Evolutionary conservation across 1,284 basidiomycete species (phyloP).

Genomic region (Apiotrichum brassicae): DNA sequence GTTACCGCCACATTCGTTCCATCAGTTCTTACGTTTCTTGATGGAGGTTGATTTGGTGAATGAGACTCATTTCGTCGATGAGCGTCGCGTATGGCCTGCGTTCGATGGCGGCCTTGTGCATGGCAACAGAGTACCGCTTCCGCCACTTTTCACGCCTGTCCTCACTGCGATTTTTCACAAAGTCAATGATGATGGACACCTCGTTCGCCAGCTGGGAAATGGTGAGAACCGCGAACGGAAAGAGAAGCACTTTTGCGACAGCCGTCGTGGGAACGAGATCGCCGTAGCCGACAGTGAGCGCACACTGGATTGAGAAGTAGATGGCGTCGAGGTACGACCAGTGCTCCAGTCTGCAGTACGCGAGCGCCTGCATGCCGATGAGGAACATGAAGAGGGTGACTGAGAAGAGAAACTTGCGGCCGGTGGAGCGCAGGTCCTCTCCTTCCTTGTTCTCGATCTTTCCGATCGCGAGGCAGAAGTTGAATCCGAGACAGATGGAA

Average conservation of each 20-base stretch:
- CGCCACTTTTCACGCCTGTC: constrained; percentile 40
- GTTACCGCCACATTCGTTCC: neutral
- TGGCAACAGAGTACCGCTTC: constrained; percentile 32
- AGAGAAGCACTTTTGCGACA: constrained; percentile 43
- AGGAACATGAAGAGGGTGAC: constrained; percentile 44
- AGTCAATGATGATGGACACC: constrained; percentile 45
- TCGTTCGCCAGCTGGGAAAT: constrained; percentile 47
- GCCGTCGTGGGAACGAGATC: constrained; percentile 34
- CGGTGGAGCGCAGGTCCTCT: constrained; percentile 36
- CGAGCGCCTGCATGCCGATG: constrained; percentile 38
- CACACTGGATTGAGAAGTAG: constrained; percentile 27
- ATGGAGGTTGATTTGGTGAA: constrained; percentile 38
- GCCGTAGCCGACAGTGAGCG: constrained; percentile 45
- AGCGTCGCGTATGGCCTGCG: constrained; percentile 33
- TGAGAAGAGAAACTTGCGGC: constrained; percentile 48
- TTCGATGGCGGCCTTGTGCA: constrained; percentile 31
- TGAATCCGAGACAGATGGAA: constrained; percentile 36
- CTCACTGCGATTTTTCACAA: constrained; percentile 32
- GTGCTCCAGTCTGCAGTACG: constrained; percentile 36
- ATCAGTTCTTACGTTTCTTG: constrained; percentile 35
- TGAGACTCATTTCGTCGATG: constrained; percentile 40
- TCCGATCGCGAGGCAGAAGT: constrained; percentile 41
- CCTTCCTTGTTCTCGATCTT: constrained; percentile 19
- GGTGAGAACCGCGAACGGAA: constrained; percentile 46
- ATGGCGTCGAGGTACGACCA: constrained; percentile 44